Conservation (phyloP, 768 basidiomycete species). For the Serendipita sp. region DNA sequence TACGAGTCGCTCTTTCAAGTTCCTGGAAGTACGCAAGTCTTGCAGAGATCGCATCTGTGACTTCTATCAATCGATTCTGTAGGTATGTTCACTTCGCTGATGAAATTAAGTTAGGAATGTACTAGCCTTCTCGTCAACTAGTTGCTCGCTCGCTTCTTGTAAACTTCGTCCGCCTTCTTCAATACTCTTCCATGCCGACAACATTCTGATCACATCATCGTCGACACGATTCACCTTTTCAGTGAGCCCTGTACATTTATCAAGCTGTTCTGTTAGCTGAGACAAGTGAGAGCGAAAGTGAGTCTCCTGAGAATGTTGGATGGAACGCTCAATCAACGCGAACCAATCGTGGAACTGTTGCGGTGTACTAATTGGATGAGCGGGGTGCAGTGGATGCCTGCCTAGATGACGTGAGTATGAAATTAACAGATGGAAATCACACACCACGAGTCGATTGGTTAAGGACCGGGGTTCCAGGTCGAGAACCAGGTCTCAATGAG, state of each 20-base stretch:
- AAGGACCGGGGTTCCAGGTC: conserved; percentile 12
- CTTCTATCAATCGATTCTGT: conserved; percentile 59
- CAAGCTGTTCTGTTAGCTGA: conserved; percentile 57
- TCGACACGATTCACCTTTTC: conserved; percentile 59
- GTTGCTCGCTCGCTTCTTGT: conserved; percentile 77
- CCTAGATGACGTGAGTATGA: not conserved
- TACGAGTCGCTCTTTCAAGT: conserved; percentile 79
- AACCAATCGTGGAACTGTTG: conserved; percentile 99
- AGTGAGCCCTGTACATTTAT: conserved; percentile 61
- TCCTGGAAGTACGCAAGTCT: conserved; percentile 89
- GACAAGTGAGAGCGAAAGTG: conserved; percentile 78
- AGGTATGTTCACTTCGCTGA: not conserved
- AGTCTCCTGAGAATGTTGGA: conserved; percentile 85
- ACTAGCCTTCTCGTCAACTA: conserved; percentile 78
- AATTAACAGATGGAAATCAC: not conserved
- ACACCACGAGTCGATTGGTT: not conserved
- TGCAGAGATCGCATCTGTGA: conserved; percentile 68
- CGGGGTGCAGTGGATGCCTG: conserved; percentile 46
- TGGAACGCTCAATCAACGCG: conserved; percentile 70
- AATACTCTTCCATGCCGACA: conserved; percentile 70
- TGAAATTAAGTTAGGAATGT: not conserved
- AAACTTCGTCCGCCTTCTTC: conserved; percentile 86
- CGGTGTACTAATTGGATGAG: conserved; percentile 67
- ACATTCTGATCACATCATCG: conserved; percentile 59
- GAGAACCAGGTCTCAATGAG: conserved; percentile 10